Percentiles rank a stretch among this genome's conserved stretches.
Conservation (phyloP, 768 basidiomycete species). For the Lactarius vividus region DNA sequence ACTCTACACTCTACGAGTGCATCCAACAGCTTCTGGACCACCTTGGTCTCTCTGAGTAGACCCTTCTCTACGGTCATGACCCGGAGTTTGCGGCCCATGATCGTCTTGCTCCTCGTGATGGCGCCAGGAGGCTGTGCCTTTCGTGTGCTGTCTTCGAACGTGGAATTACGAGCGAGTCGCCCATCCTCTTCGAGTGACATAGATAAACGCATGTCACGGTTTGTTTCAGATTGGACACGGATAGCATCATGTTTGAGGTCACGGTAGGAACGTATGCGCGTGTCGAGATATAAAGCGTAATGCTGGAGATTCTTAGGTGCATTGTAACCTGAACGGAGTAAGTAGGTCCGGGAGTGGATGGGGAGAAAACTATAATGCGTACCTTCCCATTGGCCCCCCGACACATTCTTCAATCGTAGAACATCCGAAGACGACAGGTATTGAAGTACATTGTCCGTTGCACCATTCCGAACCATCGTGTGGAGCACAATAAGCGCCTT, state of each 20-base stretch:
- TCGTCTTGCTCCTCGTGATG: conserved; percentile 63
- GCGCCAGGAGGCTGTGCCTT: not conserved
- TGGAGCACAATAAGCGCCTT: conserved; percentile 95
- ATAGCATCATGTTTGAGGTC: conserved; percentile 94
- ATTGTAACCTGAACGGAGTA: conserved; percentile 59
- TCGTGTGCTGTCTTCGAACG: conserved; percentile 21
- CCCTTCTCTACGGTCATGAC: conserved; percentile 96
- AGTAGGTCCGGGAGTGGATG: not conserved
- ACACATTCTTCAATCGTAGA: conserved; percentile 78
- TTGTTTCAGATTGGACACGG: conserved; percentile 88
- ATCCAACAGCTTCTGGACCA: conserved; percentile 89
- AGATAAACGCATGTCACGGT: conserved; percentile 78
- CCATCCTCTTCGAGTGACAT: conserved; percentile 57
- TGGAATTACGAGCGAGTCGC: conserved; percentile 13
- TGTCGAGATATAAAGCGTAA: conserved; percentile 87
- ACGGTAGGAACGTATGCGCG: conserved; percentile 81
- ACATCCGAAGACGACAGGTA: conserved; percentile 81
- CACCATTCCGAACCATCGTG: conserved; percentile 95
- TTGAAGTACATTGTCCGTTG: conserved; percentile 86
- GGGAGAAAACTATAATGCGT: conserved; percentile 21
- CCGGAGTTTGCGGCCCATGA: conserved; percentile 79
- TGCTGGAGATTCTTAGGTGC: conserved; percentile 82
- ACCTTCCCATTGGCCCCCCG: conserved; percentile 90
- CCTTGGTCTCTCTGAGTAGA: conserved; percentile 84
- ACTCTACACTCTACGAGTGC: conserved; percentile 84